Evolutionary conservation across 805 yeast genomes (phyloP).

Genomic region (Ogataea pignaliae): DNA sequence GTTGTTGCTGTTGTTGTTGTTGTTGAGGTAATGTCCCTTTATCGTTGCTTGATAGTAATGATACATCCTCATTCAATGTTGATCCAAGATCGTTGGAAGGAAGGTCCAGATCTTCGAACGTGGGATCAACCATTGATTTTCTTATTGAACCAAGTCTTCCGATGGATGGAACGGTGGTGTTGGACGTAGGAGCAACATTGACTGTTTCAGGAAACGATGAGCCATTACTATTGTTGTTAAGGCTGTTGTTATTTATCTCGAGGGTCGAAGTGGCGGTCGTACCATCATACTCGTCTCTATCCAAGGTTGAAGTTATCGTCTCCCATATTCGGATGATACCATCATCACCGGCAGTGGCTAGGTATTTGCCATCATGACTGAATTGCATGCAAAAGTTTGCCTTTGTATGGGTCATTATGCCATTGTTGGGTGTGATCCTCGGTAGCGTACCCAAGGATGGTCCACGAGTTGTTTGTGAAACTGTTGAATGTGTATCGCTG

Average conservation of each 20-base stretch:
- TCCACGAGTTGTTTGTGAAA: neutral
- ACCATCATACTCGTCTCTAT: constrained; percentile 35
- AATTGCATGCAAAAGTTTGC: constrained; percentile 77
- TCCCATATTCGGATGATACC: constrained; percentile 69
- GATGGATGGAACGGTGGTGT: constrained; percentile 1
- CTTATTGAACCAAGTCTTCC: neutral
- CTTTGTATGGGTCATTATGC: constrained; percentile 16
- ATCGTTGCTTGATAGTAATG: neutral
- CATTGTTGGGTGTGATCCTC: neutral
- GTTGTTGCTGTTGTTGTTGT: neutral
- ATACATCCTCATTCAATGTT: neutral
- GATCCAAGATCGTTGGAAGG: neutral
- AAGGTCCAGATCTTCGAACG: neutral
- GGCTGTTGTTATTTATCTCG: neutral
- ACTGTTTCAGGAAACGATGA: neutral
- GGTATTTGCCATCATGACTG: constrained; percentile 71
- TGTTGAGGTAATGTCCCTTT: neutral
- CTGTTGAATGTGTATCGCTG: neutral
- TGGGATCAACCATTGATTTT: neutral
- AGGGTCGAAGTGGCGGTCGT: too few relatives aligned
- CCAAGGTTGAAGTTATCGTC: constrained; percentile 69
- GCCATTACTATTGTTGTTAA: neutral
- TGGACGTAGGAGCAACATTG: neutral
- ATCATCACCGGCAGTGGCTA: constrained; percentile 84
- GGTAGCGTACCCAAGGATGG: neutral